phyloP scores from a whole-genome alignment of 352 stramenopile genomes.

The Globisporangium takayamanum region DNA sequence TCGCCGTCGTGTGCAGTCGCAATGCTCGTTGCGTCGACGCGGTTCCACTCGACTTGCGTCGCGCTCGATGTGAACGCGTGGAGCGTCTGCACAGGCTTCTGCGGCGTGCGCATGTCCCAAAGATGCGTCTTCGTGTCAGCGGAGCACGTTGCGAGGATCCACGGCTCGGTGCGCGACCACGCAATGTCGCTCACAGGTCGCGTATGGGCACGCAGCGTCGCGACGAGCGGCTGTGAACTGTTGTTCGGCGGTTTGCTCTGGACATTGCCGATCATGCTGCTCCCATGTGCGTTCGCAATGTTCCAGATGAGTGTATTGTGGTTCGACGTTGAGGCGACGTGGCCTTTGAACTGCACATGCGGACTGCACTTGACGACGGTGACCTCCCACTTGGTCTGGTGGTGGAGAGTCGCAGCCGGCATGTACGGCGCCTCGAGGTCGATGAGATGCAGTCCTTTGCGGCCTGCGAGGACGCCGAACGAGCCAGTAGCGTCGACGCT shows the following conservation, averaged over 20 bases:
- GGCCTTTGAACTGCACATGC: conserved; percentile 49
- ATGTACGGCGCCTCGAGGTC: conserved; percentile 63
- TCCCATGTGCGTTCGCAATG: conserved; percentile 25
- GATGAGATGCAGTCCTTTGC: conserved; percentile 65
- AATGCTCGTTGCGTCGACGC: conserved; percentile 51
- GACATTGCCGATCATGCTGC: conserved; percentile 1
- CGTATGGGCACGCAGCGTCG: conserved; percentile 69
- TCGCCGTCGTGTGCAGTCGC: conserved; percentile 80
- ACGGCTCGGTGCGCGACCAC: conserved; percentile 69
- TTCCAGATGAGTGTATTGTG: conserved; percentile 81
- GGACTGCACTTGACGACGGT: conserved; percentile 77
- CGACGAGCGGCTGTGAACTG: conserved; percentile 43
- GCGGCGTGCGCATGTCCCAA: conserved; percentile 75
- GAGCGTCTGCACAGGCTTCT: conserved; percentile 63
- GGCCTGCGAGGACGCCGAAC: conserved; percentile 55
- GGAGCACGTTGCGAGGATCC: conserved; percentile 70
- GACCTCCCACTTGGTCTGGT: conserved; percentile 80
- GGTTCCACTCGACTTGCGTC: conserved; percentile 74
- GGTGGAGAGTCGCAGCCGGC: conserved; percentile 50
- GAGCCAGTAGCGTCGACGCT: conserved; percentile 68
- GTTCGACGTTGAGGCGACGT: conserved; percentile 76
- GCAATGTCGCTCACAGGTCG: conserved; percentile 68
- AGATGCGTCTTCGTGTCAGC: conserved; percentile 74
- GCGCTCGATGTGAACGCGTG: conserved; percentile 62
- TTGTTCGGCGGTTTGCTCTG: conserved; percentile 9